Conservation (phyloP, 192 early-diverging fungal species). For the Entomortierella parvispora region DNA sequence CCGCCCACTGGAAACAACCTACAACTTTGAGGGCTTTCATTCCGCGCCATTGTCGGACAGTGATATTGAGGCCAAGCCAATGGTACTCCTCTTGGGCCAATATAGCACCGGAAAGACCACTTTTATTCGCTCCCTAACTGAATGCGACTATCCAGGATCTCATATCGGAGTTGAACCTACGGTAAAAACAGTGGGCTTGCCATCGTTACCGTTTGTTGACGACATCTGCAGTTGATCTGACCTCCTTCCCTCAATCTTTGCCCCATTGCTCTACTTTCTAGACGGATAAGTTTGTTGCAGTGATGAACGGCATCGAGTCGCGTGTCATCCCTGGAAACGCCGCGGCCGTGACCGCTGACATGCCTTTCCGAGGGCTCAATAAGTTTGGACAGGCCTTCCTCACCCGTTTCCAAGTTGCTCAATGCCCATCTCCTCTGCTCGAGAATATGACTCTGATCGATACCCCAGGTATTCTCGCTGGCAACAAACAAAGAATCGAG, state of each 20-base stretch:
- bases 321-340: conserved; percentile 90
- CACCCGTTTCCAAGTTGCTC: conserved; percentile 86
- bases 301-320: conserved; percentile 78
- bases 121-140: conserved; percentile 81
- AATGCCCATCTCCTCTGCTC: conserved; percentile 78
- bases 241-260: conserved; percentile 7
- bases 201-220: background rate
- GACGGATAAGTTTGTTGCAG: conserved; percentile 88
- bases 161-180: conserved; percentile 91
- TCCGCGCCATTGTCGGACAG: conserved; percentile 81
- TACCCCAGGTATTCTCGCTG: conserved; percentile 90
- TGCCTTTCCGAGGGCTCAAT: conserved; percentile 86
- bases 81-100: conserved; percentile 87
- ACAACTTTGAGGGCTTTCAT: conserved; percentile 85
- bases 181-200: conserved; percentile 39
- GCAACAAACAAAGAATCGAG: conserved; percentile 84
- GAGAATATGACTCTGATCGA: conserved; percentile 89
- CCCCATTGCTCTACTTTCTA: conserved; percentile 24
- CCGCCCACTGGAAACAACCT: conserved; percentile 74
- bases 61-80: conserved; percentile 88
- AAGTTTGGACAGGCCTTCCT: conserved; percentile 85
- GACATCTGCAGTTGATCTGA: background rate
- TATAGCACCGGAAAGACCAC: conserved; percentile 91
- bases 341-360: conserved; percentile 80
- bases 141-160: conserved; percentile 82